Base-by-base conservation (phyloP, 768 basidiomycete species). In the Russula olivacea region DNA sequence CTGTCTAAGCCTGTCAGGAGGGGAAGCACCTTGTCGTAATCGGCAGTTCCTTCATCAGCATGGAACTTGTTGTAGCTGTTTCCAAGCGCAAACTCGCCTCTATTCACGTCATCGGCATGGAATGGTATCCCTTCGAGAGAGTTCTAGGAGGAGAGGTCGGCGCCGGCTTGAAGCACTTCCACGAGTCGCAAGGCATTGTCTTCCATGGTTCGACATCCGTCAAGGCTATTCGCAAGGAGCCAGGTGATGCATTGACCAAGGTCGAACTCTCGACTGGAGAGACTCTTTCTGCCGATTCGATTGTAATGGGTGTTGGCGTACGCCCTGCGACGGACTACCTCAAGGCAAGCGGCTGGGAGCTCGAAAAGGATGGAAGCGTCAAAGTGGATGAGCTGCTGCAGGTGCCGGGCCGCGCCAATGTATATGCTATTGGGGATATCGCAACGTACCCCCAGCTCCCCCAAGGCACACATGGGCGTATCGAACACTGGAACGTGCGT, bases 401-500 rank as follows among this genome's bases (percentile, higher is more conserved):
- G 58, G 86, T 94, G 9, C 71, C 78, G 28, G 79, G 77, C 9
- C 71, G 76, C 67, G 66, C 77, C 64, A 71, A 81, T 59, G 81
- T 91, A 3, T 93, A 81, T 71, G 90, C 90, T 17, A 80, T 93
- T 61, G 90, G 88, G 60, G 92, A 93, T 73, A 89, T 95, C 69
- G 91, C 91, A 0, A 78, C 83, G 45, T 91, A 90, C 73, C 88
- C 89, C 11, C 84, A 88, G 61, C 72, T 75, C 3, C 72, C 75
- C 32, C 77, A 75, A 8, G 84, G 86, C 15, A 78, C 77, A 49
- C 72, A 75, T 48, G 76, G 76, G 30, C 76, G 92, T 54, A 86
- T 95, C 61, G 93, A 96, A 74, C 93, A 96, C 74, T 96, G 93
- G 92, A 93, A 93, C 75, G 91, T 88, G 58, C 47, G 83, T 32